Evolutionary conservation across 306 rosid genomes (phyloP), one percentile per base, ranked within the genome.

Genomic region (Prunus kanzakura): DNA sequence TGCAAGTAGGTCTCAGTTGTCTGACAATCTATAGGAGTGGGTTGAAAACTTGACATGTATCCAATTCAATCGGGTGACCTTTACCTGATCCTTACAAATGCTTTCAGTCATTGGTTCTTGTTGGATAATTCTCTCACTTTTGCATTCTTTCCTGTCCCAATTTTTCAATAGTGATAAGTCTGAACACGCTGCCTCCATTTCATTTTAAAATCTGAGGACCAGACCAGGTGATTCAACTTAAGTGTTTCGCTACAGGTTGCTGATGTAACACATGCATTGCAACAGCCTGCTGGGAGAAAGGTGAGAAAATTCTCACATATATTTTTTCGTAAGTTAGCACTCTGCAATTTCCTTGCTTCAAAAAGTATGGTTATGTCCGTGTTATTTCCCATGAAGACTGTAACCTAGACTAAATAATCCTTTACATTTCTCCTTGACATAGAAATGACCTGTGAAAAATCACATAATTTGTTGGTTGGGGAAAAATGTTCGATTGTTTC

Each of bases 221-320:
- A 30, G 56, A 72, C 64, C 55, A 60, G 75, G 56, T 77, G 64
- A 75, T 64, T 72, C 19, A 58, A 23, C 22, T 63, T 32, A 61
- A 25, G 8, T 63, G 49, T 74, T 84, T 67, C 63, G 65, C 65
- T 72, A 58, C 86, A 92, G 99, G 97, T 95, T 71, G 97, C 97
- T 79, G 99, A 95, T 78, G 70, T 92, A 51, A 95, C 99, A 15
- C 97, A 95, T 77, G 89, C 97, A 27, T 81, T 95, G 78, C 99
- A 95, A 83, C 99, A 95, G 82, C 97, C 99, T 72, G 99, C 99
- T 62, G 97, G 97, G 80, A 92, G 74, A 84, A 88, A 92, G 96
- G 98, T 92, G n/a, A 13, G 65, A 20, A n/a, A 70, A 47, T 68
- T 56, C 80, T 73, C 62, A 46, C 51, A 19, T 23, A 52, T 54